These are phyloP conservation scores for Sequoia sempervirens DNA, from an alignment of 75 land plant species.

Conservation along the genomic window DNA sequence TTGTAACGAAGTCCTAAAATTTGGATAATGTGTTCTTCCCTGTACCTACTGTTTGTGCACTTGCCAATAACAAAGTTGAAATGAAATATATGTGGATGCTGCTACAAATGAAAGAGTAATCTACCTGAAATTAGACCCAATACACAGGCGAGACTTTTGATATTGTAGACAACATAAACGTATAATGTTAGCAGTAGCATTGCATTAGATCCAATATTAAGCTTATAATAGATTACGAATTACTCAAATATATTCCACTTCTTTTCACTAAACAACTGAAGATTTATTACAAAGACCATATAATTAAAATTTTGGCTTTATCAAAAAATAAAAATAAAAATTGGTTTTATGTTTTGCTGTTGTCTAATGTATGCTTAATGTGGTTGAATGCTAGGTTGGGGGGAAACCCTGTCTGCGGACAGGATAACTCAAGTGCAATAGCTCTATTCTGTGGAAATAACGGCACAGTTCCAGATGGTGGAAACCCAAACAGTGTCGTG, in stretches of 20 bases:
- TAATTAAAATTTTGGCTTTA: neutral
- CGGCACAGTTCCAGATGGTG: neutral
- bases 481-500: neutral
- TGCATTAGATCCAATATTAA: constrained; percentile 5
- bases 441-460: constrained; percentile 8
- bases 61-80: neutral
- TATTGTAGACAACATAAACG: neutral
- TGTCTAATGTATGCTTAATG: neutral
- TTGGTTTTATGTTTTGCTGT: neutral
- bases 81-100: neutral
- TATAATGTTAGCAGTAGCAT: neutral
- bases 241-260: neutral
- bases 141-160: neutral
- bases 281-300: neutral
- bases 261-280: constrained; percentile 1
- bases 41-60: neutral
- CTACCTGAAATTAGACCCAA: neutral
- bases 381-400: constrained; percentile 23
- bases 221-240: constrained; percentile 3
- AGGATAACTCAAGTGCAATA: constrained; percentile 11
- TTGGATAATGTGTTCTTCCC: neutral
- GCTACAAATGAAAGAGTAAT: neutral
- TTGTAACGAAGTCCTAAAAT: neutral
- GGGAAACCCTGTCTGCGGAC: constrained; percentile 36
- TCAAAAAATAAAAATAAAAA: no score